Base-by-base conservation (phyloP, 176 grass and related monocot genomes). In the Zoysia pacifica region DNA sequence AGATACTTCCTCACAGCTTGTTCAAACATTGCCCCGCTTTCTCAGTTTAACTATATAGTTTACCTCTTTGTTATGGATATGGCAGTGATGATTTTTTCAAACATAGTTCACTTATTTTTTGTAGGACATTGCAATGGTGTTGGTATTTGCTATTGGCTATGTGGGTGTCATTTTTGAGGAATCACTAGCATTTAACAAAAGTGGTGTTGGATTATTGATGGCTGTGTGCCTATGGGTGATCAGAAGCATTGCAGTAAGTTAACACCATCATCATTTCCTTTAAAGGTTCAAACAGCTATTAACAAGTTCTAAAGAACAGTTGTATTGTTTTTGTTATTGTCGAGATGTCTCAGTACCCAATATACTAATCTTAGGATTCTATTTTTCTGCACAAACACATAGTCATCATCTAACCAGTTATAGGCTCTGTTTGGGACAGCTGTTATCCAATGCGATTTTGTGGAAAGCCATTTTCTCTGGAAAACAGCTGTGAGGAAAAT, bases 141-240 rank as follows among this genome's bases (percentile, higher is more conserved):
- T 98, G 65, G 95, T 98, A 61, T 98, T 98, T 87, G 78, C 81
- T 66, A 78, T 98, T 85, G 95, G 95, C 69, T 98, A 98, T 78
- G 90, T 86, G 56, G 92, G 95, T 80, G 94, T 98, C 66, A 83
- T 98, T 89, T 98, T 98, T 81, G 92, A 98, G 81, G 95, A 98
- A 76, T 94, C 95, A 76, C 63, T 98, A 41, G 90, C 95, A 80
- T 98, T 98, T 81, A 94, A 94, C 75, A 98, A 98, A 91, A 98
- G 92, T 60, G 95, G 95, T 64, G 90, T 98, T 62, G 95, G 83
- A 66, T 89, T 98, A 69, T 52, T 98, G 78, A 94, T 94, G 95
- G 95, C 95, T 80, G 95, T 89, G 82, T 91, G 85, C 82, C 87
- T 98, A 75, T 94, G 95, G 95, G 78, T 98, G 85, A 88, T 98